Evolutionary conservation across 352 stramenopile genomes (phyloP).

Genomic region (Pythium utonaiense): DNA sequence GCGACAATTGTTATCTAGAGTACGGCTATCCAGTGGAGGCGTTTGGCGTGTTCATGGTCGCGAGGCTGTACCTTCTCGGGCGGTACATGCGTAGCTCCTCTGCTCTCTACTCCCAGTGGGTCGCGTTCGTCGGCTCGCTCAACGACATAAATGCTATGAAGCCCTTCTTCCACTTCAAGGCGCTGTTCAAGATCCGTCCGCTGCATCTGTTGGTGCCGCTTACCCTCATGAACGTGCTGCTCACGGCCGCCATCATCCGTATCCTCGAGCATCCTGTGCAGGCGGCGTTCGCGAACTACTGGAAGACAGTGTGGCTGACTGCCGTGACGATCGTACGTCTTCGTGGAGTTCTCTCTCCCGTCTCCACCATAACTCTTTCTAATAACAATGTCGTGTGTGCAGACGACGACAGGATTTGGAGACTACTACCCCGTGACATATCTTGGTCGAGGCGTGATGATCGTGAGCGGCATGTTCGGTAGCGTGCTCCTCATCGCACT

Average conservation of each 20-base stretch:
- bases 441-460: conserved; percentile 51
- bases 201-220: conserved; percentile 58
- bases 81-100: conserved; percentile 70
- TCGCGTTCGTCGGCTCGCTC: conserved; percentile 62
- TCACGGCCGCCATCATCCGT: conserved; percentile 69
- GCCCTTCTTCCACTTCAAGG: conserved; percentile 81
- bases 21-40: conserved; percentile 64
- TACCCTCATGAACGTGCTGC: conserved; percentile 48
- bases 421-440: conserved; percentile 74
- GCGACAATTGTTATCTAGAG: conserved; percentile 47
- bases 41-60: conserved; percentile 65
- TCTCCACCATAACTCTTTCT: neutral
- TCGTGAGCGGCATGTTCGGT: conserved; percentile 66
- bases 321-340: conserved; percentile 59
- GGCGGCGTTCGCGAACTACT: conserved; percentile 61
- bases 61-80: conserved; percentile 59
- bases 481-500: conserved; percentile 65
- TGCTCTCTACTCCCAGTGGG: conserved; percentile 70
- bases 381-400: neutral
- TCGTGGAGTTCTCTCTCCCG: no score
- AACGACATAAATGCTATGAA: conserved; percentile 77
- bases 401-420: conserved; percentile 69
- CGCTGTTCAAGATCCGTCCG: conserved; percentile 68
- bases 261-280: conserved; percentile 68
- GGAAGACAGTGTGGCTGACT: conserved; percentile 67